These are phyloP conservation scores for Talaromyces adpressus DNA, from an alignment of 495 filamentous ascomycete species.

Conservation along the genomic window DNA sequence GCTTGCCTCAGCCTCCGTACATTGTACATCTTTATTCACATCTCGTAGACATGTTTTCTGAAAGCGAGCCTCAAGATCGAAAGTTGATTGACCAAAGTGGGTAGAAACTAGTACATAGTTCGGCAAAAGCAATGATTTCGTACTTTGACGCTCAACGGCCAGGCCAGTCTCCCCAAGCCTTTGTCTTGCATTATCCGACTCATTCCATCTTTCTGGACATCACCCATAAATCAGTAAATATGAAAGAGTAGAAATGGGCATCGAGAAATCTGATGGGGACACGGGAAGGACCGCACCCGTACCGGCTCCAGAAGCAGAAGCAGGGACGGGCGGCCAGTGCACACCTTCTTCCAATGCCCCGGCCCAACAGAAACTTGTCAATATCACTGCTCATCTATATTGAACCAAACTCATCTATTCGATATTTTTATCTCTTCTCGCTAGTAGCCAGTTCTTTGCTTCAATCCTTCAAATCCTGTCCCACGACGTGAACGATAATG, in stretches of 20 bases:
- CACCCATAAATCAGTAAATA: background rate
- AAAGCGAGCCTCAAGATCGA: background rate
- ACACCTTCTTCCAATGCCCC: background rate
- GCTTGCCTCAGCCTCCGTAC: background rate
- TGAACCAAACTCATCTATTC: background rate
- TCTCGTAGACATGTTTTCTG: background rate
- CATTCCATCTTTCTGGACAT: background rate
- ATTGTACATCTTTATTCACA: background rate
- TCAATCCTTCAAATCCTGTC: background rate
- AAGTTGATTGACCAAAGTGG: background rate
- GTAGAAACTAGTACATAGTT: background rate
- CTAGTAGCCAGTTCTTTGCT: background rate
- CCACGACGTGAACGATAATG: background rate
- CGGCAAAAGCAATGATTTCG: background rate
- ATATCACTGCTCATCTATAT: background rate
- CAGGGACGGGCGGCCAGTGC: background rate
- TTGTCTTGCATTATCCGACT: too few species aligned
- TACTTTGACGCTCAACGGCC: background rate
- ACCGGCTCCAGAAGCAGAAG: background rate
- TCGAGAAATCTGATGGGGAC: background rate
- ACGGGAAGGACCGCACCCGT: constrained; percentile 1
- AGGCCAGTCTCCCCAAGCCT: background rate
- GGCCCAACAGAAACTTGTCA: background rate
- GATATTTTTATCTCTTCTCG: background rate
- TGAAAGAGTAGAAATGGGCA: background rate